These are phyloP conservation scores for Termitomyces sp. DNA, from an alignment of 768 basidiomycete genomes.

Conservation along the genomic window DNA sequence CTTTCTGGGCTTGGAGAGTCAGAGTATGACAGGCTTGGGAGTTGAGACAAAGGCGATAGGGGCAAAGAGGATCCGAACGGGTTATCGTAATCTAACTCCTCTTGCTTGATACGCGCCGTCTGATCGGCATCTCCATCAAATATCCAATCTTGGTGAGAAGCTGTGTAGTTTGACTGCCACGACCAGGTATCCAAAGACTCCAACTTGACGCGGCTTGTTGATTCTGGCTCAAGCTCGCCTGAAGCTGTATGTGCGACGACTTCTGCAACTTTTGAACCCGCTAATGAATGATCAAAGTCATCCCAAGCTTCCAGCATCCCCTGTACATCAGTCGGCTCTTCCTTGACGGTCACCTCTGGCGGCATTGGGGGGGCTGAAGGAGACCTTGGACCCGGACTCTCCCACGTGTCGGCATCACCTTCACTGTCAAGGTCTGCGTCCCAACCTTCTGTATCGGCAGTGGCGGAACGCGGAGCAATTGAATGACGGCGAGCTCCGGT, in stretches of 20 bases:
- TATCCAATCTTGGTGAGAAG: slow-evolving; percentile 20
- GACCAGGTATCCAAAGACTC: slow-evolving; percentile 41
- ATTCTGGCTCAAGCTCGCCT: slow-evolving; percentile 20
- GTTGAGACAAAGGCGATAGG: slow-evolving; percentile 21
- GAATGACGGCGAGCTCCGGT: slow-evolving; percentile 30
- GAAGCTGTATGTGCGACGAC: slow-evolving; percentile 33
- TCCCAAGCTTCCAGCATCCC: slow-evolving; percentile 71
- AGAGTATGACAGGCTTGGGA: slow-evolving; percentile 20
- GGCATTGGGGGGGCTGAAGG: slow-evolving; percentile 46
- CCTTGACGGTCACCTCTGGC: slow-evolving; percentile 42
- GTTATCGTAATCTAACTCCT: slow-evolving; percentile 37
- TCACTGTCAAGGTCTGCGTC: slow-evolving; percentile 48
- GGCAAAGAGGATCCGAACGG: slow-evolving; percentile 23
- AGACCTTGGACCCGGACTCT: slow-evolving; percentile 58
- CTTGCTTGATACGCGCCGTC: slow-evolving; percentile 38
- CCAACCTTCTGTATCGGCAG: slow-evolving; percentile 33
- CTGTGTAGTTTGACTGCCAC: slow-evolving; percentile 30
- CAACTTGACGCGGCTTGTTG: slow-evolving; percentile 29
- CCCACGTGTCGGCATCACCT: slow-evolving; percentile 56
- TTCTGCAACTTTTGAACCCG: slow-evolving; percentile 38
- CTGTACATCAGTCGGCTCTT: slow-evolving; percentile 57
- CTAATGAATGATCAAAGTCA: slow-evolving; percentile 41
- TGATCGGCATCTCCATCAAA: slow-evolving; percentile 22
- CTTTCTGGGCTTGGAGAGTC: slow-evolving; percentile 17
- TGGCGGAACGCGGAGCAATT: slow-evolving; percentile 15